Evolutionary conservation across 108 stramenopile species (phyloP), one percentile per base, ranked within the genome.

Genomic region (Nitzschia sp.): DNA sequence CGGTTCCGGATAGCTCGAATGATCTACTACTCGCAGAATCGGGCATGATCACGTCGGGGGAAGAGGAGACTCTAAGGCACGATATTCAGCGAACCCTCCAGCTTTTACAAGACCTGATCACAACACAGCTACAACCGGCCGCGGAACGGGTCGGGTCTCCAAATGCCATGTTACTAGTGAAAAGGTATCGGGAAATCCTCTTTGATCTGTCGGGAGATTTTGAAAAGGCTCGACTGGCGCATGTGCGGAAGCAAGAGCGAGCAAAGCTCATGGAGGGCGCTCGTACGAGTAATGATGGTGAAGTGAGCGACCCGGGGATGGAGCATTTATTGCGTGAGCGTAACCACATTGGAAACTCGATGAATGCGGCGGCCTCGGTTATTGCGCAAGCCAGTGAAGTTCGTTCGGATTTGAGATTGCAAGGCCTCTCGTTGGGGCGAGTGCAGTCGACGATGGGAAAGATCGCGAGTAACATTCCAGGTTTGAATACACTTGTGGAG

Each of bases 171-270:
- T 68, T 86, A 5, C 60, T 91, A 15, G 85, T 91, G 58, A 90
- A 90, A 60, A 82, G 93, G 48, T 94, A 94, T 70, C 82, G 93
- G 26, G 93, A 94, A 74, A 94, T 94, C 63, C 67, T 94, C 8
- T 88, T 89, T 65, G 93, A 94, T 75, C 78, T 83, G 23, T 70
- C 65, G 1, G 76, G 82, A 13, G 93, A 94, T 64, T 94, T 86
- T 66, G 76, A 89, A 67, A 94, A 94, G 60, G 77, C 86, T 9
- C 46, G 49, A 36, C 77, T 74, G 8, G 65, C 80, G 1, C 72
- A 88, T 15, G 62, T 66, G 1, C 84, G 93, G 9, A 75, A 79
- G 45, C 53, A 81, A 45, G 89, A 94, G 75, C 84, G 85, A 4
- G 61, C 70, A 51, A 85, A 94, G 64, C 64, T 94, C n/a, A 77